Base-by-base conservation (phyloP, 1,284 basidiomycete genomes). In the Moesziomyces sp. region DNA sequence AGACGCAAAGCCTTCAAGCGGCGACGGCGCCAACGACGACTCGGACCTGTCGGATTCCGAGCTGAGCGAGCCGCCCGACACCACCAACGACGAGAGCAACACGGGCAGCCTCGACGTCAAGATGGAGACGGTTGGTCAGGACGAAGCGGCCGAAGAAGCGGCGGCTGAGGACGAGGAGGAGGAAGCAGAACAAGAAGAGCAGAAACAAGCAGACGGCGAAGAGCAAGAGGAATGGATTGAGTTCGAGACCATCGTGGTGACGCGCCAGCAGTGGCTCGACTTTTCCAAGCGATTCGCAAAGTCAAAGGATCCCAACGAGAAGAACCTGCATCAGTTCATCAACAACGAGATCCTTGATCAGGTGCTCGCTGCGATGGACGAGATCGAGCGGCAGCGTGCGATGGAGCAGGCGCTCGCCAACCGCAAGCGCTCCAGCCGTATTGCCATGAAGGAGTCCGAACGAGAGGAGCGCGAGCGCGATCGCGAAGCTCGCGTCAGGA, bases 371-470 rank as follows among this genome's bases (percentile, higher is more conserved):
- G 84, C 81, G 6, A 78, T 87, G 86, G 13, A 88, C 87, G 74
- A 77, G 64, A 64, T 67, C 62, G 75, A 83, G 45, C 67, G 52
- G 87, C 87, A 50, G 66, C 63, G 90, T 48, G 90, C 91, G 71
- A 88, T 91, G 53, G 85, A 87, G 61, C 81, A 85, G 58, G 90
- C 91, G 4, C 85, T 93, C 14, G 88, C 89, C 24, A 90, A 90
- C 65, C 89, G 92, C 60, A 94, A 94, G 84, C 89, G 92, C 28
- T 93, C 92, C 2, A 91, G 91, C 46, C 91, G 93, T 38, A 89
- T 94, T 61, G 92, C 92, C 0, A 83, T 85, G 46, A 83, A 85
- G 28, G 87, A 88, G 73, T 83, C 86, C 5, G 86, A 87, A 65
- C 90, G 91, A 78, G 90, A 91, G 49, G 87, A 86, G 58, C 69